phyloP scores from a whole-genome alignment of 768 basidiomycete species.

The Termitomyces eurrhizus region DNA sequence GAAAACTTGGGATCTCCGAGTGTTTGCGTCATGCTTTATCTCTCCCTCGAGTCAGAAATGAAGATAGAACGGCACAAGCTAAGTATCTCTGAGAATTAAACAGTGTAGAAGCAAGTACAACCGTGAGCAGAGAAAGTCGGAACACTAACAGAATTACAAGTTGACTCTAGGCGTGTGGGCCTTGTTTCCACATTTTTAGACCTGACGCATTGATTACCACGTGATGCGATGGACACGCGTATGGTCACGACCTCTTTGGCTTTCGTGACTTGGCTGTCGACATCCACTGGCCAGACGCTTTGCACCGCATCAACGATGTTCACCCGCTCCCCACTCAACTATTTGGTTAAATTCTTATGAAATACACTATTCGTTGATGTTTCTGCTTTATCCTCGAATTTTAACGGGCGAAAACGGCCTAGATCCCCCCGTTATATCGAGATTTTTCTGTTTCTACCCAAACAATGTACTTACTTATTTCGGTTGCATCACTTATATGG shows the following conservation, averaged over 20 bases:
- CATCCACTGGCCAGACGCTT: slow-evolving; percentile 9
- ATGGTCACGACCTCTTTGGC: slow-evolving; percentile 1
- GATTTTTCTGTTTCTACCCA: neutral
- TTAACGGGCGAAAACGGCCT: slow-evolving; percentile 8
- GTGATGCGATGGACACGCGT: neutral
- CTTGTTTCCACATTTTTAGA: neutral
- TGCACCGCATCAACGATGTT: slow-evolving; percentile 7
- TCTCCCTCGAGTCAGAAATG: neutral
- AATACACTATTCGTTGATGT: neutral
- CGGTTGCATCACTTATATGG: neutral
- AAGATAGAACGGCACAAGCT: neutral
- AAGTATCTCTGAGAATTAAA: neutral
- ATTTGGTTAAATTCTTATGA: neutral
- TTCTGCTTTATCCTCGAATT: slow-evolving; percentile 5
- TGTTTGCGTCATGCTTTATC: neutral
- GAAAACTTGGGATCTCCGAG: neutral
- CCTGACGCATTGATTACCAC: neutral
- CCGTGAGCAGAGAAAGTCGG: neutral
- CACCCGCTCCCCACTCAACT: neutral
- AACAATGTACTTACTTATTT: slow-evolving; percentile 6
- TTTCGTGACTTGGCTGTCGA: neutral
- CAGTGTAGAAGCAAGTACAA: neutral
- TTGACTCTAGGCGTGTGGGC: neutral
- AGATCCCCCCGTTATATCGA: slow-evolving; percentile 9
- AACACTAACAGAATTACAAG: neutral